These are phyloP conservation scores for Lepiota subincarnata DNA, from an alignment of 768 basidiomycete genomes.

Conservation along the genomic window DNA sequence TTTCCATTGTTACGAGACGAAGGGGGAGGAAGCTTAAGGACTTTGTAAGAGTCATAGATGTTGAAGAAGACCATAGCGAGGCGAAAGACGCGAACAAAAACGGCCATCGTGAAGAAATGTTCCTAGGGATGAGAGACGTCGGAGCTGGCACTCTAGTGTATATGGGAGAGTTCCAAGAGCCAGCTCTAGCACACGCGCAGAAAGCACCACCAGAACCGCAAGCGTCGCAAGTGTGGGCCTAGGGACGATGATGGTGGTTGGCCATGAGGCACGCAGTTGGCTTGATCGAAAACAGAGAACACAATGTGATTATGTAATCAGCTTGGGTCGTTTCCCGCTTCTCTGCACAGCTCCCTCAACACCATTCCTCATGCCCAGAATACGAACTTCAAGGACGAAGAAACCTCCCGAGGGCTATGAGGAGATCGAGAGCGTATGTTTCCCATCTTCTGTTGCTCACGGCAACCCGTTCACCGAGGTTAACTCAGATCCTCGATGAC, in stretches of 20 bases:
- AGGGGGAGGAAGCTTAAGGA: conserved; percentile 61
- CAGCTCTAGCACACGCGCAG: conserved; percentile 16
- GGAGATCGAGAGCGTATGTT: conserved; percentile 77
- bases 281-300: not conserved
- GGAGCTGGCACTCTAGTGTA: conserved; percentile 13
- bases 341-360: not conserved
- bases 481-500: conserved; percentile 84
- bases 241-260: conserved; percentile 5
- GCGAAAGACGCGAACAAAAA: conserved; percentile 65
- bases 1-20: conserved; percentile 51
- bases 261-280: conserved; percentile 1
- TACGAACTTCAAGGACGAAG: conserved; percentile 89
- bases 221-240: conserved; percentile 1
- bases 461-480: conserved; percentile 2
- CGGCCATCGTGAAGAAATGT: conserved; percentile 46
- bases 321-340: not conserved
- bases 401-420: conserved; percentile 94
- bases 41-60: conserved; percentile 83
- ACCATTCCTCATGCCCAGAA: conserved; percentile 75
- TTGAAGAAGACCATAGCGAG: conserved; percentile 72
- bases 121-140: not conserved
- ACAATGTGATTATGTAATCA: conserved; percentile 20
- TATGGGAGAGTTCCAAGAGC: not conserved
- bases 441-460: not conserved
- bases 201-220: conserved; percentile 7